Base-by-base conservation (phyloP, 2,329 filamentous ascomycete genomes). In the Bipolaris cookei region DNA sequence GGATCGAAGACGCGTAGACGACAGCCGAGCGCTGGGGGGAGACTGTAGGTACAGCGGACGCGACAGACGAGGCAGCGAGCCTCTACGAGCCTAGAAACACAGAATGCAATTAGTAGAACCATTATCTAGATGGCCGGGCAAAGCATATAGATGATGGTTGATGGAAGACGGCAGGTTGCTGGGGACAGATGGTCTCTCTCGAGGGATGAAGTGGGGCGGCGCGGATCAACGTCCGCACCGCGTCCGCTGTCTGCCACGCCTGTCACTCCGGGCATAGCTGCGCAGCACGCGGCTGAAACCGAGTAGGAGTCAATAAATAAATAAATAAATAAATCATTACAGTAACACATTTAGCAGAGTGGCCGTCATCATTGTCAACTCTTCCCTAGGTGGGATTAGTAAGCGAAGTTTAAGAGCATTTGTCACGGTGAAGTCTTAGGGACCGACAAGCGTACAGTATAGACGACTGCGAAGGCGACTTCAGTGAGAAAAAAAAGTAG, bases 61-160 rank as follows among this genome's bases (percentile, higher is more conserved):
- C 53, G 38, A 56, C 8, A 54, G 2, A 64, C 16, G 30, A 58
- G 56, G 63, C 54, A 61, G 39, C 28, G 42, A 34, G 56, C 59
- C 54, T 61, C 54, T 66, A 64, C 25, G 44, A 64, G 51, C 59
- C 61, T 59, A 52, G 25, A 48, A 52, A 4, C 42, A 51, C 42
- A 51, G 20, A 16, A 46, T 51, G 8, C 43, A 37, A 18, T 48
- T 34, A 43, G 47, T 42, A 47, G 41, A 25, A 28, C 18, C 28
- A 14, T 10, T 51, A 42, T 47, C 39, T 38, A 48, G 45, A 48
- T 38, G 7, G 34, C 6, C 30, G 16, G 44, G 2, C 32, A 48
- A 6, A 16, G n/a, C n/a, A 6, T 45, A 7, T 50, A 50, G 47
- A 50, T 50, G 21, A 23, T 41, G 23, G 23, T 50, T 6, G 7